Evolutionary conservation across 164 flowering plant species (phyloP).

Genomic region (Umbellularia californica): DNA sequence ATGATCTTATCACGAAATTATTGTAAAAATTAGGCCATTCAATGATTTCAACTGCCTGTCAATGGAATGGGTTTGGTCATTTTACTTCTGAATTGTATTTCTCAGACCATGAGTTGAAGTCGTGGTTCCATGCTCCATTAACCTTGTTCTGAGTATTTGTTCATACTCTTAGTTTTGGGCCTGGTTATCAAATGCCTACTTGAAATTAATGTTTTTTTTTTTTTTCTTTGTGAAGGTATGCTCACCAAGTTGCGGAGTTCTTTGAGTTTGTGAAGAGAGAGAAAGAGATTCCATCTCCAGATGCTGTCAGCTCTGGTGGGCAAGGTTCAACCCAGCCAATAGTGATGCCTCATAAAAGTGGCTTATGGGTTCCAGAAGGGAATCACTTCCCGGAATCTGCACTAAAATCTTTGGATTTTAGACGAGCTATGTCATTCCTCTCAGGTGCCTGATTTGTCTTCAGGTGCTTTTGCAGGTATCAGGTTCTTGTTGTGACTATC

Average conservation of each 20-base stretch:
- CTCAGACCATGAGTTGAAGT: too few relatives aligned
- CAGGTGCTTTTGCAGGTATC: background rate
- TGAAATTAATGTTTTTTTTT: background rate
- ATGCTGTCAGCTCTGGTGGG: constrained; percentile 20
- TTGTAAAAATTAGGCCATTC: too few relatives aligned
- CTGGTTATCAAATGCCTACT: too few relatives aligned
- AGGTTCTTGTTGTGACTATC: background rate
- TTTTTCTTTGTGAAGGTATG: constrained; percentile 55
- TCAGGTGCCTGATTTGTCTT: constrained; percentile 20
- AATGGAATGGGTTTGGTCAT: too few relatives aligned
- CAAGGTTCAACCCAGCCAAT: constrained; percentile 28
- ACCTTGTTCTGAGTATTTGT: too few relatives aligned
- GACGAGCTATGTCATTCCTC: constrained; percentile 65
- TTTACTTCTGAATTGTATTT: too few relatives aligned
- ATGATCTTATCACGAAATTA: too few relatives aligned
- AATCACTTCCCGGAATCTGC: constrained; percentile 57
- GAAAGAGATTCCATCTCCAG: constrained; percentile 41
- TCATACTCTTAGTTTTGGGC: too few relatives aligned
- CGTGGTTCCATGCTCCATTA: too few relatives aligned
- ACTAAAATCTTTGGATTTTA: constrained; percentile 56
- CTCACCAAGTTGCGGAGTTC: constrained; percentile 91
- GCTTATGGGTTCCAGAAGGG: constrained; percentile 61
- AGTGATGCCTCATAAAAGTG: constrained; percentile 48
- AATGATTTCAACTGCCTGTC: too few relatives aligned
- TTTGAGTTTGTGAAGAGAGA: constrained; percentile 89